Conservation (phyloP, 352 stramenopile species). For the Phytophthora nicotianae region DNA sequence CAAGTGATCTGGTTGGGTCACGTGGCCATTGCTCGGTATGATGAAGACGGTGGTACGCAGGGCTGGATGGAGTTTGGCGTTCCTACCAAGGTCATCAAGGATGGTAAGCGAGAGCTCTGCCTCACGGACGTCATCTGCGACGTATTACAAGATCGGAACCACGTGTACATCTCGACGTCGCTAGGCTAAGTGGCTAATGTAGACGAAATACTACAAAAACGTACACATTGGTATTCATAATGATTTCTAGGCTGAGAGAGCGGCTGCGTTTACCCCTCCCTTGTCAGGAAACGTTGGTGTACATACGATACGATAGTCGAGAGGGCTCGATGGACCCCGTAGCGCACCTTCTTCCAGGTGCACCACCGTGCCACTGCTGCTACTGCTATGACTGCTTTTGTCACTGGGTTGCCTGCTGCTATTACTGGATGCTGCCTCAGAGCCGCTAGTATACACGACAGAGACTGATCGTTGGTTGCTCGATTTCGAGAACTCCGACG, state of each 20-base stretch:
- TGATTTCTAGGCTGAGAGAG: conserved; percentile 37
- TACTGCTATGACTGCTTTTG: conserved; percentile 13
- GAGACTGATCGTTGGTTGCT: conserved; percentile 22
- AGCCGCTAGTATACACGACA: conserved; percentile 9
- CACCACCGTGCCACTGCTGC: conserved; percentile 16
- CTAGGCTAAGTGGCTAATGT: conserved; percentile 25
- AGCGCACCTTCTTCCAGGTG: conserved; percentile 34
- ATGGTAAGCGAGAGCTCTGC: conserved; percentile 51
- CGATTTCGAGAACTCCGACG: conserved; percentile 37
- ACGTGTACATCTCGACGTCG: conserved; percentile 74
- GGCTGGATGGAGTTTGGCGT: conserved; percentile 62
- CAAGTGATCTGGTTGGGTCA: conserved; percentile 74
- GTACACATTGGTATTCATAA: conserved; percentile 31
- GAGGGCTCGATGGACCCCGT: conserved; percentile 29
- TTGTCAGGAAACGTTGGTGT: conserved; percentile 73
- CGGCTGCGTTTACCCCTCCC: conserved; percentile 18
- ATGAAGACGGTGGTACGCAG: conserved; percentile 46
- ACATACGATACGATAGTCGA: conserved; percentile 62
- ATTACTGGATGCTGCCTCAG: conserved; percentile 9
- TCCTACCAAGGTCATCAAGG: conserved; percentile 46
- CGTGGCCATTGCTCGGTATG: conserved; percentile 73
- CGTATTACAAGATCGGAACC: conserved; percentile 56
- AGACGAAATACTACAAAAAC: conserved; percentile 24
- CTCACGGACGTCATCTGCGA: conserved; percentile 73
- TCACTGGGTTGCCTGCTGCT: conserved; percentile 10